Conservation (phyloP, 176 grass and related monocot species). For the Cenchrus purpureus region DNA sequence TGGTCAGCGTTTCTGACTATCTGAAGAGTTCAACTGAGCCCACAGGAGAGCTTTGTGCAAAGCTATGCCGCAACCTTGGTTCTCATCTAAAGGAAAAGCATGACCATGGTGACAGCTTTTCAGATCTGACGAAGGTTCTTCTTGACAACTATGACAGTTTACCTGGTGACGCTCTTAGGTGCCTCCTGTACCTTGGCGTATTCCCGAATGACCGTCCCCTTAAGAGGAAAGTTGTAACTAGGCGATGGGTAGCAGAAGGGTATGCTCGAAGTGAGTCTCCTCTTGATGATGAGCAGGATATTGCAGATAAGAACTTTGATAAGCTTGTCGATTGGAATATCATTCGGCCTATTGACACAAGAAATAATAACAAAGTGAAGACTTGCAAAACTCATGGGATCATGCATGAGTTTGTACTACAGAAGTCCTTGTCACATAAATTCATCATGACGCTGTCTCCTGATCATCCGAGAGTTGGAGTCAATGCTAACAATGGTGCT, state of each 20-base stretch:
- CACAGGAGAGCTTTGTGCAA: conserved; percentile 25
- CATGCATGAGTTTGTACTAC: conserved; percentile 39
- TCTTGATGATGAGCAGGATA: conserved; percentile 16
- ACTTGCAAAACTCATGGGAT: conserved; percentile 36
- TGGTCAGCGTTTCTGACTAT: conserved; percentile 31
- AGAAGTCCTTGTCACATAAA: conserved; percentile 1
- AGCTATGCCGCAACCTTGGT: conserved; percentile 32
- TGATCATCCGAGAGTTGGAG: not conserved
- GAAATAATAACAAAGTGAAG: conserved; percentile 38
- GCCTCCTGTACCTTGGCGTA: conserved; percentile 41
- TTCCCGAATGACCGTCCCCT: conserved; percentile 22
- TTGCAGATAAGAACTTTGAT: conserved; percentile 28
- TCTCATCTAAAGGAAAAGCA: conserved; percentile 28
- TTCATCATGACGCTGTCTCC: not conserved
- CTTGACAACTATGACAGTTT: conserved; percentile 37
- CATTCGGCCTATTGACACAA: conserved; percentile 4
- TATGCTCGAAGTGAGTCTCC: conserved; percentile 15
- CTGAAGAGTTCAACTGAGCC: conserved; percentile 36
- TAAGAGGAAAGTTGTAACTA: conserved; percentile 37
- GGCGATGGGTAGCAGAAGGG: conserved; percentile 48
- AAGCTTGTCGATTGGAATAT: conserved; percentile 26
- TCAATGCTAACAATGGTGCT: not conserved
- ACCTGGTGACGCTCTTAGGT: not conserved
- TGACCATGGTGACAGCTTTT: conserved; percentile 14
- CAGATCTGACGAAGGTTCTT: conserved; percentile 33